phyloP scores from a whole-genome alignment of 1,139 yeast genomes.

The Nakaseomyces nivariensis region DNA sequence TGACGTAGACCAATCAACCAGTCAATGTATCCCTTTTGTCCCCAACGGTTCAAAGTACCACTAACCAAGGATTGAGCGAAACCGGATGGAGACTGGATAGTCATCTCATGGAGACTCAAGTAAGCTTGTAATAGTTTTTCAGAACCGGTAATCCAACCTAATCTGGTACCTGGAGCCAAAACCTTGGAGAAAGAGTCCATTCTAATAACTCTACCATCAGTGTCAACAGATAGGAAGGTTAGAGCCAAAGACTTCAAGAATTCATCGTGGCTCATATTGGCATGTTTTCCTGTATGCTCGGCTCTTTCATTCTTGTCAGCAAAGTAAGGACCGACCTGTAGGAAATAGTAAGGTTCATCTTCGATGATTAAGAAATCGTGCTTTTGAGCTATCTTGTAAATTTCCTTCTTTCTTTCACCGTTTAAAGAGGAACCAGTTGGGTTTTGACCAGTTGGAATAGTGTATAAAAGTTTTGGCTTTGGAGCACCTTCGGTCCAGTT shows the following conservation, averaged over 20 bases:
- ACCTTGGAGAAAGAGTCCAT: conserved; percentile 89
- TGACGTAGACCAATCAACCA: conserved; percentile 83
- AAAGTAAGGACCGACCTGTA: conserved; percentile 70
- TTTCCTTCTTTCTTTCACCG: conserved; percentile 55
- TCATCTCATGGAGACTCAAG: conserved; percentile 68
- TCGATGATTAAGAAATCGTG: conserved; percentile 78
- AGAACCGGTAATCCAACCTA: conserved; percentile 89
- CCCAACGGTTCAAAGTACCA: conserved; percentile 60
- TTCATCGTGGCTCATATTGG: conserved; percentile 34
- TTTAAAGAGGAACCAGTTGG: conserved; percentile 85
- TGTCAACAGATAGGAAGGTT: conserved; percentile 69
- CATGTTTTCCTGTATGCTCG: conserved; percentile 28
- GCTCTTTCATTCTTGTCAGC: conserved; percentile 29
- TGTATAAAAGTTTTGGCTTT: conserved; percentile 72
- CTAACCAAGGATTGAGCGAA: conserved; percentile 63
- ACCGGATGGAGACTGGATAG: conserved; percentile 77
- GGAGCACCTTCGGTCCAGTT: conserved; percentile 60
- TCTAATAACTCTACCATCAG: conserved; percentile 84
- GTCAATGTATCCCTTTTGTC: conserved; percentile 65
- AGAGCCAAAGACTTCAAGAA: conserved; percentile 63
- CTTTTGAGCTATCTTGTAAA: conserved; percentile 67
- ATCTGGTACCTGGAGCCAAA: conserved; percentile 82
- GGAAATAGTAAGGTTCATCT: conserved; percentile 92
- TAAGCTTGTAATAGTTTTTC: conserved; percentile 53
- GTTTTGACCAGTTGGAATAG: conserved; percentile 89